Base-by-base conservation (phyloP, 208 protist genomes). In the Trypanosomatidae sp. region DNA sequence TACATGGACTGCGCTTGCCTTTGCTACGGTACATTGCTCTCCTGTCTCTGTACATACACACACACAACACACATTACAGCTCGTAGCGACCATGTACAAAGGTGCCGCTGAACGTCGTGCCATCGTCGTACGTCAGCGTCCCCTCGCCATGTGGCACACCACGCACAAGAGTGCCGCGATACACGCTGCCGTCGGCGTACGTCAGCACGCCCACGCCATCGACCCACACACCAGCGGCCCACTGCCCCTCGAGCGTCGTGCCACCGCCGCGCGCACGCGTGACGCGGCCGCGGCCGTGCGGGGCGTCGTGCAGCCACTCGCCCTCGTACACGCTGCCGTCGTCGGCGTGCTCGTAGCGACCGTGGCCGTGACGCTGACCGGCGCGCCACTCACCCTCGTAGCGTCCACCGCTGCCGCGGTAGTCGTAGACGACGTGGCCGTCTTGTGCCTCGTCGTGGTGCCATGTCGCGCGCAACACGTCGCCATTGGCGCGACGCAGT, bases 291-390 rank as follows among this genome's bases (percentile, higher is more conserved):
- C n/a, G 56, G 26, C 89, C 89, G 50, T 82, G 44, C 6, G 61
- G 87, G 26, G 61, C 51, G 52, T 79, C 72, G 19, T 84, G 21
- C 13, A 6, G 18, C 83, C 85, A 96, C 33, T 64, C 56, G 18
- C 89, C 89, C 24, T 82, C 71, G 63, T 88, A 96, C 18, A 84
- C 67, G 32, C 70, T 81, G 42, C 76, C 78, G 41, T 94, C 83
- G 0, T 57, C 57, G 43, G 77, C 69, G 6, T 62, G 35, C 44
- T 85, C 68, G 30, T n/a, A n/a, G 4, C 63, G 77, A 7, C 86
- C 89, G 15, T 28, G 24, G 24, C 86, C 89, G 33, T 65, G 44
- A 21, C 71, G 84, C 25, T 42, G 30, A 21, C 81, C 81, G 37
- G 70, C 44, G 0, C 41, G 16, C 85, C 86, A 96, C 10, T 70